Percentiles rank a stretch among this genome's conserved stretches.
These are phyloP conservation scores for Oryza meridionalis DNA, from an alignment of 176 grass and related monocot genomes.

Conservation along the genomic window DNA sequence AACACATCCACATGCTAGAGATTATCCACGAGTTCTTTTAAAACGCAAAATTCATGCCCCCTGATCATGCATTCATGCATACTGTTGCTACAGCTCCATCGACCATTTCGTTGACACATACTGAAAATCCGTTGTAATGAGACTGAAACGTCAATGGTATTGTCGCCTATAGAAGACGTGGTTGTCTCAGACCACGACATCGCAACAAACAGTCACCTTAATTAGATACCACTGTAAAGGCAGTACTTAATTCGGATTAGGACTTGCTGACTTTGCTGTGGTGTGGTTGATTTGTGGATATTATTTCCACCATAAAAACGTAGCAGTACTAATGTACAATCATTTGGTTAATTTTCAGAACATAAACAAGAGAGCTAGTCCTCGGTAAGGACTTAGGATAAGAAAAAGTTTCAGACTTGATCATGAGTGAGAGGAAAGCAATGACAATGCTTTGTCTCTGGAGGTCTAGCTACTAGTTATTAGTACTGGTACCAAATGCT, in stretches of 20 bases:
- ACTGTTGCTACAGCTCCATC: not conserved
- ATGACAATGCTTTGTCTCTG: not conserved
- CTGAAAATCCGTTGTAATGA: not conserved
- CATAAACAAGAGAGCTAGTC: not conserved
- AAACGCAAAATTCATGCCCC: not conserved
- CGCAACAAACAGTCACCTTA: not conserved
- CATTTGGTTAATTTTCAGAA: not conserved
- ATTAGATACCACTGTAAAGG: not conserved
- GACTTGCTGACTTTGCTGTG: no score
- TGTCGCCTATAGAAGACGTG: not conserved
- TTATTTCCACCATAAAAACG: not conserved
- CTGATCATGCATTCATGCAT: not conserved
- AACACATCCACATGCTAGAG: not conserved
- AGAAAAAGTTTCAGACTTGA: not conserved
- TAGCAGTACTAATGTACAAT: not conserved
- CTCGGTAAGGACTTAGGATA: not conserved
- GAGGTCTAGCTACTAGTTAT: not conserved
- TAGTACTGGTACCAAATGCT: not conserved
- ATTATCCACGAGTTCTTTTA: not conserved
- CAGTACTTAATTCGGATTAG: not conserved
- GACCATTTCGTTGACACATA: not conserved
- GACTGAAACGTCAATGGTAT: not conserved
- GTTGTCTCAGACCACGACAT: not conserved
- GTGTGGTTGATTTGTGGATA: not conserved
- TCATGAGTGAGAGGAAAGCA: constrained; percentile 11